phyloP scores from a whole-genome alignment of 495 filamentous ascomycete genomes.

The Penicillium lividum region DNA sequence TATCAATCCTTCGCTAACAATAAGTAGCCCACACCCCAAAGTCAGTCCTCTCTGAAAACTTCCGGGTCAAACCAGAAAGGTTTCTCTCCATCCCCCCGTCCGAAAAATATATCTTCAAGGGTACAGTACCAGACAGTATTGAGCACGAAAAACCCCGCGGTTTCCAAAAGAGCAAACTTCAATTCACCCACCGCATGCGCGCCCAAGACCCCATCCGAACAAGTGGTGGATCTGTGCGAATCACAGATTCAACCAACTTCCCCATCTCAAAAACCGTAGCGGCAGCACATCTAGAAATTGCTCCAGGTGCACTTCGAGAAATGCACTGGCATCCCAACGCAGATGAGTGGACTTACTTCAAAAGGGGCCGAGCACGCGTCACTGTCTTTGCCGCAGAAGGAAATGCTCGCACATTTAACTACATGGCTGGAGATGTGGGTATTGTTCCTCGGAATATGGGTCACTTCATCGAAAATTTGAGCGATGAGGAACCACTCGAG shows the following conservation, averaged over 20 bases:
- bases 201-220: slow-evolving; percentile 39
- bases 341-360: slow-evolving; percentile 79
- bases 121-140: slow-evolving; percentile 46
- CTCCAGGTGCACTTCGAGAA: slow-evolving; percentile 59
- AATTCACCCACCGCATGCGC: slow-evolving; percentile 68
- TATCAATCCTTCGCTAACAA: slow-evolving; percentile 3
- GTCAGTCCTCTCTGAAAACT: slow-evolving; percentile 64
- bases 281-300: slow-evolving; percentile 59
- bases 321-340: slow-evolving; percentile 80
- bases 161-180: slow-evolving; percentile 51
- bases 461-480: slow-evolving; percentile 63
- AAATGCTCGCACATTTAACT: slow-evolving; percentile 63
- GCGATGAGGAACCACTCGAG: slow-evolving; percentile 55
- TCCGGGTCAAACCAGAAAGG: slow-evolving; percentile 57
- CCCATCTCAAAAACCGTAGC: slow-evolving; percentile 63
- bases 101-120: slow-evolving; percentile 73
- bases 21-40: slow-evolving; percentile 60
- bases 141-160: slow-evolving; percentile 46
- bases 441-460: slow-evolving; percentile 62
- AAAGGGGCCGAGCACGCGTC: slow-evolving; percentile 64
- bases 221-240: slow-evolving; percentile 61
- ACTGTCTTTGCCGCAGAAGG: slow-evolving; percentile 63
- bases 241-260: slow-evolving; percentile 67
- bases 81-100: slow-evolving; percentile 57
- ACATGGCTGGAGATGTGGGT: slow-evolving; percentile 58